Evolutionary conservation across 169 alveolate genomes (phyloP), one percentile per base, ranked within the genome.

Genomic region (Plasmodium coatneyi): DNA sequence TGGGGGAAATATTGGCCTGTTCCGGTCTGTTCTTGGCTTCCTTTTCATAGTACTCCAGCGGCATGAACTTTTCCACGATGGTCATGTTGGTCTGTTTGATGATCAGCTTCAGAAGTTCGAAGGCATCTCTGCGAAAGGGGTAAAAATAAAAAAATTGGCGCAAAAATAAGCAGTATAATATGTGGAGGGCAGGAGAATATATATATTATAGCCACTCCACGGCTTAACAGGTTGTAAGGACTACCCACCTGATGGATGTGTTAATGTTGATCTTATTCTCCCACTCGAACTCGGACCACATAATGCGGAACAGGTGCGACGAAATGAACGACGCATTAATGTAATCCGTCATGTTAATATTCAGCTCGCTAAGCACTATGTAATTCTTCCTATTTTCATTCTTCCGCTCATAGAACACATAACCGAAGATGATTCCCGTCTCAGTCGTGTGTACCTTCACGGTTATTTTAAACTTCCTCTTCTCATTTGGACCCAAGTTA

Each of bases 211-310:
- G 22, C 83, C 83, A 9, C 84, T 28, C 46, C 46, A 39, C 0
- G 1, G 5, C 39, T 32, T 32, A 32, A 32, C 39, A 32, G 39
- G 3, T n/a, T n/a, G n/a, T 32, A 32, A 32, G 39, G 39, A 32
- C 39, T 32, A 32, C 95, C 56, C 22, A 92, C 95, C 92, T 71
- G 60, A 39, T 96, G 87, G 74, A 36, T n/a, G 97, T 82, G 34
- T 89, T 95, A 16, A 97, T 87, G 28, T 97, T 92, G 14, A 97
- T 97, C 83, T 96, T 98, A 92, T 98, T 97, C 93, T 99, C 99
- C 99, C 99, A 99, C 87, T 98, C 99, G 92, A 97, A 98, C 56
- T 98, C 99, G 32, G 98, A 97, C 99, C 99, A 99, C 93, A 96
- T 95, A 80, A 97, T 95, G 56, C 99, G 98, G 92, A 98, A 98